Evolutionary conservation across 108 stramenopile genomes (phyloP), one percentile per base, ranked within the genome.

Genomic region (Nannochloropsis oceanica): DNA sequence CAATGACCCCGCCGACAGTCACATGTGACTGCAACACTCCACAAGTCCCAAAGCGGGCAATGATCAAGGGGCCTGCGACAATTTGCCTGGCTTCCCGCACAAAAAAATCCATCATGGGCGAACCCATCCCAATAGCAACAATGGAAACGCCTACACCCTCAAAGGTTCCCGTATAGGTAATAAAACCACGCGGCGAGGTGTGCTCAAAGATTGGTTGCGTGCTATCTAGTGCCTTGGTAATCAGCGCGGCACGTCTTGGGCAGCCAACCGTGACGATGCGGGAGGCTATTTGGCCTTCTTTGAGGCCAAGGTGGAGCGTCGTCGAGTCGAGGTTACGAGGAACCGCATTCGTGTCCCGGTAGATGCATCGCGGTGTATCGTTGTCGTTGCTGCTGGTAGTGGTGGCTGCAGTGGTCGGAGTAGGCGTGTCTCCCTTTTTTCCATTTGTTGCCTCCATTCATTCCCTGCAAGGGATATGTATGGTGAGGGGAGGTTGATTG

Each of bases 21-120:
- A 80, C 34, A 27, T 85, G 83, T 8, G 43, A 22, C 14, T 85
- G 80, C 50, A 91, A 42, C 14, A 86, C 90, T 8, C 90, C 90
- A 43, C 90, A 91, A 25, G 89, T 87, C 18, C 90, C 90, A 27
- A 89, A 81, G 46, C 90, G 90, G 26, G 87, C 43, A 26, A 90
- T 88, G 27, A 25, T 79, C 26, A 90, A 34, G 12, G 79, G 79
- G 13, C 89, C 89, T 18, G 13, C 14, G 10, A 87, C 87, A 8
- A 90, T 81, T 8, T 43, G 84, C 42, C 90, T 43, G n/a, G 44
- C 44, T 80, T 91, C 90, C 27, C 90, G 88, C 27, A 91, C 90
- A 43, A 89, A 14, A 43, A 91, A 91, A 44, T 91, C 90, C 90
- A 91, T 91, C 44, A 90, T 91, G 11, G 90, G 86, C 26, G 43